phyloP scores from a whole-genome alignment of 202 grass and related monocot genomes.

The Digitaria exilis region DNA sequence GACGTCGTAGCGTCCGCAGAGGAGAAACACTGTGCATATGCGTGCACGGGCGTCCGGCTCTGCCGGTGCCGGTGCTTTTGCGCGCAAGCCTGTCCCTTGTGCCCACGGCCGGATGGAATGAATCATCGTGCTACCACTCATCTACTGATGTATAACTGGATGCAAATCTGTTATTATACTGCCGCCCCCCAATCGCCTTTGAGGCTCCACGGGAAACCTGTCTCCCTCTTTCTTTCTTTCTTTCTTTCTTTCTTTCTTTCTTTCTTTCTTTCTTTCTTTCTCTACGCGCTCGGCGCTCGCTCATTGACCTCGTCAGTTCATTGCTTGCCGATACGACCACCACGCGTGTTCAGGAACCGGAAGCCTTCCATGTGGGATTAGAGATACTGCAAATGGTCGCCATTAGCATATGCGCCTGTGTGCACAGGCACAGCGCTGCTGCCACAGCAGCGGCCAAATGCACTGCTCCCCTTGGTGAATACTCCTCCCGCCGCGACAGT shows the following conservation, averaged over 20 bases:
- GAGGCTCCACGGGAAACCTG: neutral
- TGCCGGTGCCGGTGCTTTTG: constrained; percentile 17
- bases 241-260: too few relatives aligned
- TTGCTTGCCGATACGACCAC: neutral
- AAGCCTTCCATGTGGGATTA: neutral
- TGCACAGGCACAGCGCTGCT: neutral
- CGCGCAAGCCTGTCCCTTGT: constrained; percentile 26
- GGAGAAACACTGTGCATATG: neutral
- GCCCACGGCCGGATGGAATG: neutral
- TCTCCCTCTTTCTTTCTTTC: too few relatives aligned
- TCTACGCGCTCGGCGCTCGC: too few relatives aligned
- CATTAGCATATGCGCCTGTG: neutral
- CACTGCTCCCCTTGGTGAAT: neutral
- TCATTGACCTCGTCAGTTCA: neutral
- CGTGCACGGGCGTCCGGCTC: neutral
- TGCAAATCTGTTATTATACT: neutral
- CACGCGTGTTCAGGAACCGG: neutral
- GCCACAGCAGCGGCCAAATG: neutral
- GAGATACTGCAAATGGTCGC: neutral
- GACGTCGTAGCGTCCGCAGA: neutral
- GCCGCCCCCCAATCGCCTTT: neutral
- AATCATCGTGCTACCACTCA: constrained; percentile 9
- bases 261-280: too few relatives aligned
- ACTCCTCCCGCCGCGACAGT: neutral
- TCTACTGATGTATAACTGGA: constrained; percentile 4